These are phyloP conservation scores for Solanum lycopersicoides DNA, from an alignment of 257 asterid genomes.

Conservation along the genomic window DNA sequence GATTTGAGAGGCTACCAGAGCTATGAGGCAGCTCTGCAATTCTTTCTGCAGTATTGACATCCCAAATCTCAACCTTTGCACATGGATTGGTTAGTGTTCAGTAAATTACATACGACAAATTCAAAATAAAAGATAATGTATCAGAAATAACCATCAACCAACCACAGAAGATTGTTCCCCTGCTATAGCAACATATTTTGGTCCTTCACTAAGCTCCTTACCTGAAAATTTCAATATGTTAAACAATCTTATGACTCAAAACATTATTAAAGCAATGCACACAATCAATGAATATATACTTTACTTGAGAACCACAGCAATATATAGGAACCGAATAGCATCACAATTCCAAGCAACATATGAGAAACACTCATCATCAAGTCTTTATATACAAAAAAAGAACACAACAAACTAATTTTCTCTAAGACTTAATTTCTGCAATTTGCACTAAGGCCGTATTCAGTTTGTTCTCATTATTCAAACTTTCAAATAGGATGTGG, in stretches of 20 bases:
- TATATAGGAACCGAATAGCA: background rate
- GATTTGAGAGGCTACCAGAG: conserved; percentile 14
- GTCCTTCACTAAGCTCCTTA: conserved; percentile 18
- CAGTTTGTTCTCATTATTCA: background rate
- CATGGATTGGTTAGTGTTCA: background rate
- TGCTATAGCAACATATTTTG: conserved; percentile 46
- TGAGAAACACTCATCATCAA: background rate
- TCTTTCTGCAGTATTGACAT: conserved; percentile 43
- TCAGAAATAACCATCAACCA: background rate
- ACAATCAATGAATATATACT: background rate
- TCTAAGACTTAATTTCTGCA: background rate
- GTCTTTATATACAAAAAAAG: background rate
- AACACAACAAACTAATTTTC: background rate
- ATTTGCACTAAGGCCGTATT: background rate
- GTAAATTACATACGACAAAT: background rate
- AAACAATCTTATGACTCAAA: background rate
- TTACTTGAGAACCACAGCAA: background rate
- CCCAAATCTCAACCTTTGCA: conserved; percentile 73
- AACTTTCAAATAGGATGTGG: background rate
- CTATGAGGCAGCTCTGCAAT: conserved; percentile 36
- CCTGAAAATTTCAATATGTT: conserved; percentile 3
- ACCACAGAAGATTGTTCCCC: conserved; percentile 71
- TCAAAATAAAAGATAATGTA: background rate
- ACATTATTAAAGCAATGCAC: background rate
- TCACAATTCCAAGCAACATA: background rate